Base-by-base conservation (phyloP, 805 yeast genomes). In the Candida anglica region DNA sequence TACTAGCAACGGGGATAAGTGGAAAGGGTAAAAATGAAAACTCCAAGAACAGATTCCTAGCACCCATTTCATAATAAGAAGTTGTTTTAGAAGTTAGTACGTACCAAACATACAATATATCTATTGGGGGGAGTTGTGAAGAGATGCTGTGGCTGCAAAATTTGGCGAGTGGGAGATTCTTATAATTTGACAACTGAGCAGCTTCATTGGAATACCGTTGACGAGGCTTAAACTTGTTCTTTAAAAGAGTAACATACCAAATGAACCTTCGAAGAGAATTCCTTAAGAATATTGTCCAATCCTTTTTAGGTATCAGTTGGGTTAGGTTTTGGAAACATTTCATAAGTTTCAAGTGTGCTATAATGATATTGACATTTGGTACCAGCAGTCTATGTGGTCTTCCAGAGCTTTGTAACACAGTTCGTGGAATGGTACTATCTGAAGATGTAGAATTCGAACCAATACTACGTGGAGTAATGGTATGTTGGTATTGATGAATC, bases 101-200 rank as follows among this genome's bases (percentile, higher is more conserved):
- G 25, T 32, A 32, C 34, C 34, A 32, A 8, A 32, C 19, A 16
- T 32, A 32, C 7, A 32, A 22, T 10, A 32, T 25, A 11, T 32
- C 34, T 5, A 32, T 15, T 8, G 34, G 34, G 14, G 34, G 34
- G 6, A 32, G 16, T 21, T 16, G 16, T 8, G 34, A 14, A 6
- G 9, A 9, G 8, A 26, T 13, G 15, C 10, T 24, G n/a, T 26
- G 34, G 15, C 22, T 32, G 27, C 22, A 24, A 16, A 11, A 14
- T 24, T 32, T 32, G 7, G 34, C 13, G 13, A 17, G 18, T 9
- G 28, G n/a, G 15, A 23, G 18, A 22, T 13, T 13, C 18, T 32
- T 24, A 14, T 16, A 26, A n/a, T 32, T 19, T 5, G 28, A 25
- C 4, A 32, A n/a, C 19, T 32, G 34, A 8, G 19, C 24, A 6